phyloP scores from a whole-genome alignment of 768 basidiomycete species.

The Agrocybe chaxingu region DNA sequence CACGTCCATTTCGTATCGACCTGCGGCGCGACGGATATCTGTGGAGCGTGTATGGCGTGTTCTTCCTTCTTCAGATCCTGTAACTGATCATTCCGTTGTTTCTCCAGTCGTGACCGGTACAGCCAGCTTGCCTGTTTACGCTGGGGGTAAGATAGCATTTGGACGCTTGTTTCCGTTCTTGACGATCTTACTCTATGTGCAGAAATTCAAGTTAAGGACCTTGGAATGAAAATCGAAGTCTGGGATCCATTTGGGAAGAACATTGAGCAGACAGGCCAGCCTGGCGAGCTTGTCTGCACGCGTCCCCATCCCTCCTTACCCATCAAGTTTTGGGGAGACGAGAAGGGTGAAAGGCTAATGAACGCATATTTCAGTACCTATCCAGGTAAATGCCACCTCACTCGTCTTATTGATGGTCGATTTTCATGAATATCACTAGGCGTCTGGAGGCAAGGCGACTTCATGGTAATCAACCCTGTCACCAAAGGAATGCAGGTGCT shows the following conservation, averaged over 20 bases:
- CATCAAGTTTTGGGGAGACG: slow-evolving; percentile 66
- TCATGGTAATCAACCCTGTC: slow-evolving; percentile 58
- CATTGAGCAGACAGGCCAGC: slow-evolving; percentile 42
- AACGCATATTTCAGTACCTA: slow-evolving; percentile 65
- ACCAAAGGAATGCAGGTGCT: slow-evolving; percentile 62
- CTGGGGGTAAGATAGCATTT: slow-evolving; percentile 46
- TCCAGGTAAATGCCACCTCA: slow-evolving; percentile 39
- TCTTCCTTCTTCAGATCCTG: neutral
- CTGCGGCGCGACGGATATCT: slow-evolving; percentile 80
- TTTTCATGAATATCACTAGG: slow-evolving; percentile 26
- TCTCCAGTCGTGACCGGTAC: slow-evolving; percentile 50
- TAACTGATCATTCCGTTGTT: neutral
- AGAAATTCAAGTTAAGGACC: slow-evolving; percentile 63
- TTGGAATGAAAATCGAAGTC: slow-evolving; percentile 65
- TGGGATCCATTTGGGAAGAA: slow-evolving; percentile 54
- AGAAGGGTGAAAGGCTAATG: slow-evolving; percentile 50
- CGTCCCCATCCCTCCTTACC: slow-evolving; percentile 71
- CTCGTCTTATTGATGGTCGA: neutral
- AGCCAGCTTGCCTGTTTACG: slow-evolving; percentile 50
- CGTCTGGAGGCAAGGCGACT: slow-evolving; percentile 69
- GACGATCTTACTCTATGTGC: neutral
- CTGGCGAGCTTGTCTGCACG: slow-evolving; percentile 69
- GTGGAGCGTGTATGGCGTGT: slow-evolving; percentile 49
- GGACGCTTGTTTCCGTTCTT: neutral
- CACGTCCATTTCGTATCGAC: slow-evolving; percentile 48